These are phyloP conservation scores for Niveomyces coronatus DNA, from an alignment of 2,329 filamentous ascomycete genomes.

Conservation along the genomic window DNA sequence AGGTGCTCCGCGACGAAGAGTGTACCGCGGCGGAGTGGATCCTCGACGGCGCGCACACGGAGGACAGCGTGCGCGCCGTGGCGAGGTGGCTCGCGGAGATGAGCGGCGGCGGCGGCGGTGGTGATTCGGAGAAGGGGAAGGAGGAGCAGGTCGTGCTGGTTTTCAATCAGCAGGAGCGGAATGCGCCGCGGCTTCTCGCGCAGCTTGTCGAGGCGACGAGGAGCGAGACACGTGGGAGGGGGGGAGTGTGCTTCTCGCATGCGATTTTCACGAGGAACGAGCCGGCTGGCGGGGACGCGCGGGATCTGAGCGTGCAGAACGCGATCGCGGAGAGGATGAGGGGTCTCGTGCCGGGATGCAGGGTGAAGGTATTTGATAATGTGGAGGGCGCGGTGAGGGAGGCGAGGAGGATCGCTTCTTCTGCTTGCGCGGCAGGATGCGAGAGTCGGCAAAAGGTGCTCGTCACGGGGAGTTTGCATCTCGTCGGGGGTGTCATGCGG, in stretches of 20 bases:
- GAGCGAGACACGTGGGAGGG: slow-evolving; percentile 24
- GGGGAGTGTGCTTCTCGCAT: slow-evolving; percentile 56
- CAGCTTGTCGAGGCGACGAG: slow-evolving; percentile 49
- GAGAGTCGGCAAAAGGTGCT: slow-evolving; percentile 54
- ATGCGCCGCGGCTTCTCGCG: slow-evolving; percentile 55
- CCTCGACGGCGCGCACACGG: slow-evolving; percentile 80
- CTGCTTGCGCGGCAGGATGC: slow-evolving; percentile 25
- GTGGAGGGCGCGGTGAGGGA: slow-evolving; percentile 59
- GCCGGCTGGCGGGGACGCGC: slow-evolving; percentile 22
- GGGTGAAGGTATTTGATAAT: slow-evolving; percentile 48
- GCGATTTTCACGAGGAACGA: slow-evolving; percentile 77
- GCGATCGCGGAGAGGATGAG: slow-evolving; percentile 51
- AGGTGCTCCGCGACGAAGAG: slow-evolving; percentile 43
- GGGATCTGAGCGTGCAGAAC: slow-evolving; percentile 52
- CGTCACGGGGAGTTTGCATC: slow-evolving; percentile 74
- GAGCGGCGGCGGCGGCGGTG: no score
- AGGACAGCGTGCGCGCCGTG: slow-evolving; percentile 69
- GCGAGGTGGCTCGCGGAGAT: slow-evolving; percentile 64
- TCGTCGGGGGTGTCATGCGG: slow-evolving; percentile 70
- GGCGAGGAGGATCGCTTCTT: slow-evolving; percentile 35
- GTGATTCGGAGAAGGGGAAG: no score
- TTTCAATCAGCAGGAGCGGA: slow-evolving; percentile 88
- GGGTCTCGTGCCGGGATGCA: slow-evolving; percentile 36
- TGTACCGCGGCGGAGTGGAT: slow-evolving; percentile 56
- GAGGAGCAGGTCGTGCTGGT: slow-evolving; percentile 46